Conservation (phyloP, 192 early-diverging fungal genomes). For the Linnemannia hyalina region DNA sequence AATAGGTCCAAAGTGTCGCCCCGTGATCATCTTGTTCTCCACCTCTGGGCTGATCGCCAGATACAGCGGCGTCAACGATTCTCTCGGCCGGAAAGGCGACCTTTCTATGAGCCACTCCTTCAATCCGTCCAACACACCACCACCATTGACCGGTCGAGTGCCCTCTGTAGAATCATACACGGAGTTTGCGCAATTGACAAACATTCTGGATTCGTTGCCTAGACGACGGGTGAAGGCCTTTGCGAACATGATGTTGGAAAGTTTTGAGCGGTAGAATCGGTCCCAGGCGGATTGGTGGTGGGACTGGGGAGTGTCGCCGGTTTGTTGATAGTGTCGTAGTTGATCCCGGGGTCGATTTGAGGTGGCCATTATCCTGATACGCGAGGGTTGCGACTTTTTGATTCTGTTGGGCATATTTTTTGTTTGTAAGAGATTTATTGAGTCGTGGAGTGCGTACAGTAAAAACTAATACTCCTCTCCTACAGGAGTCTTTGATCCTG, state of each 20-base stretch:
- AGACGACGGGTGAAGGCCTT: slow-evolving; percentile 48
- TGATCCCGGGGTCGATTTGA: slow-evolving; percentile 12
- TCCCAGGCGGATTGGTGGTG: slow-evolving; percentile 29
- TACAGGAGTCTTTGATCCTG: too few species aligned
- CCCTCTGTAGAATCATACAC: slow-evolving; percentile 15
- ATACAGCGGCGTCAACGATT: slow-evolving; percentile 62
- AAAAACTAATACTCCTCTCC: too few species aligned
- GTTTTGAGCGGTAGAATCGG: slow-evolving; percentile 51
- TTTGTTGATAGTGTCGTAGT: slow-evolving; percentile 55
- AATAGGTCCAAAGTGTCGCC: slow-evolving; percentile 36
- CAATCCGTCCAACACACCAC: slow-evolving; percentile 1
- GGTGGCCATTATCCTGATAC: too few species aligned
- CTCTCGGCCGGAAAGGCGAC: slow-evolving; percentile 13
- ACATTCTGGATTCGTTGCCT: slow-evolving; percentile 22
- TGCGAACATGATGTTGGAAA: slow-evolving; percentile 62
- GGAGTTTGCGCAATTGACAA: slow-evolving; percentile 58
- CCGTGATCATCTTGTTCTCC: slow-evolving; percentile 47
- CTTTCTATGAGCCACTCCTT: neutral
- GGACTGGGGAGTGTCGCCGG: slow-evolving; percentile 13
- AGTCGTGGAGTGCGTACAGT: too few species aligned
- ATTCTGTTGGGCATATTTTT: too few species aligned
- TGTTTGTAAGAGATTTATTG: too few species aligned
- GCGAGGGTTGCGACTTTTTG: too few species aligned
- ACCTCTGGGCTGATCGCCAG: slow-evolving; percentile 61
- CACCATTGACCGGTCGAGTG: slow-evolving; percentile 40